A percentile compares a stretch with the other conserved stretches of the same genome.
Evolutionary conservation across 2,329 filamentous ascomycete genomes (phyloP).

Genomic region (Aspergillus vadensis): DNA sequence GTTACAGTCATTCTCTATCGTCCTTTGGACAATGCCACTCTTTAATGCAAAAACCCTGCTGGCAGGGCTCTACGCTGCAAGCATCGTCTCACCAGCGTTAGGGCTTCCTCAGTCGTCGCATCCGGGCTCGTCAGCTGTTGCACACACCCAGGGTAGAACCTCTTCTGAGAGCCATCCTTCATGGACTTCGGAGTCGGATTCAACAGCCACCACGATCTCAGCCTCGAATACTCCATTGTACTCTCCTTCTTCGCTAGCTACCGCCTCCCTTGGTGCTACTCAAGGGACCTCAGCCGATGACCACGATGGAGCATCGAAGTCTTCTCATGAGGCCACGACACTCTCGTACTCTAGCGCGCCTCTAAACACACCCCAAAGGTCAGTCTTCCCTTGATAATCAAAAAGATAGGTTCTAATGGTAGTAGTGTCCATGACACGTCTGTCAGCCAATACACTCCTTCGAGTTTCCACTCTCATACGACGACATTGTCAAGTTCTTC

Average conservation of each 20-base stretch:
- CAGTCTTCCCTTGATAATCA: background rate
- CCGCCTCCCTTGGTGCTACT: background rate
- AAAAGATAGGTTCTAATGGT: background rate
- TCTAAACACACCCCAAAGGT: background rate
- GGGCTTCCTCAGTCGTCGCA: background rate
- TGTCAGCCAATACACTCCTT: background rate
- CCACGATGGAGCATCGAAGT: background rate
- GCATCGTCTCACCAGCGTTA: background rate
- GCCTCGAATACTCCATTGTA: background rate
- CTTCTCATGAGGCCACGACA: background rate
- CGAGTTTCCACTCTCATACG: background rate
- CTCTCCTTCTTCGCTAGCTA: background rate
- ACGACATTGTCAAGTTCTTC: background rate
- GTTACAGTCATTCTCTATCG: background rate
- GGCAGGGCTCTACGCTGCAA: conserved; percentile 1
- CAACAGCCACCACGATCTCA: background rate
- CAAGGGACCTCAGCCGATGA: background rate
- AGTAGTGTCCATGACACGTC: background rate
- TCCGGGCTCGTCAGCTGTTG: background rate
- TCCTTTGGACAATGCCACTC: background rate
- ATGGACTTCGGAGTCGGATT: background rate
- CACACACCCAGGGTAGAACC: background rate
- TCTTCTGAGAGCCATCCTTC: background rate
- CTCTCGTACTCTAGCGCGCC: background rate
- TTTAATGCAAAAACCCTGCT: conserved; percentile 1